Conservation (phyloP, 345 rosid species). For the Microcos paniculata region DNA sequence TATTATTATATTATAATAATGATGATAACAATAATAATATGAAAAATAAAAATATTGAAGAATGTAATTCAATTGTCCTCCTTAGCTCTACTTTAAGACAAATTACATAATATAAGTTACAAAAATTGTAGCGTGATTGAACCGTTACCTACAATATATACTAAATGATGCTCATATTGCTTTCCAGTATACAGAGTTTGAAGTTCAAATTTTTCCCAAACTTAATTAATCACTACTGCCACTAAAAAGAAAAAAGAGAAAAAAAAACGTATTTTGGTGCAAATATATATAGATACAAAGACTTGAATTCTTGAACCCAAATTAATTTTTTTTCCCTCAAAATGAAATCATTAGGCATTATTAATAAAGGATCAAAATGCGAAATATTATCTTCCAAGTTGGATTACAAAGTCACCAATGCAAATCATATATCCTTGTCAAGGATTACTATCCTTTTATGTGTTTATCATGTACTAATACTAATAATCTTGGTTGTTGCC, state of each 20-base stretch:
- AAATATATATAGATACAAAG: background rate
- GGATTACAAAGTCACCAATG: constrained; percentile 11
- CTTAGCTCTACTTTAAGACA: no score
- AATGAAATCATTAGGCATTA: background rate
- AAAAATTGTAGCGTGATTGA: no score
- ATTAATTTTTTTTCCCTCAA: background rate
- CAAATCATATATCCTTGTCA: background rate
- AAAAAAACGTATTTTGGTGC: background rate
- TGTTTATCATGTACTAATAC: background rate
- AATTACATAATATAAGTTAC: no score
- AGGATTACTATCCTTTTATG: background rate
- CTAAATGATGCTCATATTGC: no score
- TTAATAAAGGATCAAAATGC: background rate
- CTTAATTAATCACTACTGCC: no score
- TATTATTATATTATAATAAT: no score
- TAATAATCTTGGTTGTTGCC: background rate
- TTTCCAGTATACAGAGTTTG: no score
- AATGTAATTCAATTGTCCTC: no score
- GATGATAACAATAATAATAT: no score
- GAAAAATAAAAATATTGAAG: no score
- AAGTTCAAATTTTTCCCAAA: no score
- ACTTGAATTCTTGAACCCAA: background rate
- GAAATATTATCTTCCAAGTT: background rate
- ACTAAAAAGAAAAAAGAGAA: background rate
- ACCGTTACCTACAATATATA: no score